phyloP scores from a whole-genome alignment of 2,329 filamentous ascomycete genomes.

The Trichoderma hamatum region DNA sequence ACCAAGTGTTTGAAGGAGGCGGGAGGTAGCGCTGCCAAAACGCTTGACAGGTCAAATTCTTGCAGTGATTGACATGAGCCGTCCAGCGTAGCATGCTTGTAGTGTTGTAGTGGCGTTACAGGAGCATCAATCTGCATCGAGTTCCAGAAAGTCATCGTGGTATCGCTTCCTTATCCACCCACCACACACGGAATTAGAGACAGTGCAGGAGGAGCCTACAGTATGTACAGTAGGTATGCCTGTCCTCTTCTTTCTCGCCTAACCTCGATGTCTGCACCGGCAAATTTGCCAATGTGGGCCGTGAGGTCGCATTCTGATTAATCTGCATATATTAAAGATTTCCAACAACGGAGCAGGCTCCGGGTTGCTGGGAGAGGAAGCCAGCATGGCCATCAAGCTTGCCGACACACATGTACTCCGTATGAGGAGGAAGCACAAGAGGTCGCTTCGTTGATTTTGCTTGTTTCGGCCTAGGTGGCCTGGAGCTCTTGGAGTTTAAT shows the following conservation, averaged over 20 bases:
- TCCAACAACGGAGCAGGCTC: slow-evolving; percentile 10
- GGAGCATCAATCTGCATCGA: not conserved
- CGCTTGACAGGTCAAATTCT: not conserved
- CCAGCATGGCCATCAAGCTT: not conserved
- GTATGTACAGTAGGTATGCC: not conserved
- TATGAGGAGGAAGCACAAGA: not conserved
- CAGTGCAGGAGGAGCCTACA: not conserved
- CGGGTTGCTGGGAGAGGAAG: not conserved
- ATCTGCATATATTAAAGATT: slow-evolving; percentile 10
- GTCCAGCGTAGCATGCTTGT: not conserved
- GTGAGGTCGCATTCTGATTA: slow-evolving; percentile 1
- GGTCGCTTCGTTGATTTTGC: slow-evolving; percentile 9
- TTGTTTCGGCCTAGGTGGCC: slow-evolving; percentile 13
- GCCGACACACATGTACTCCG: not conserved
- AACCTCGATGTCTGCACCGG: not conserved
- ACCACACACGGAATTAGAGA: slow-evolving; percentile 7
- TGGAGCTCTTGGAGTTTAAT: slow-evolving; percentile 8
- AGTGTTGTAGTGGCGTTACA: not conserved
- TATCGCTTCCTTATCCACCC: not conserved
- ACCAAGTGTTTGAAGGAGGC: not conserved
- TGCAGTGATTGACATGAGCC: slow-evolving; percentile 10
- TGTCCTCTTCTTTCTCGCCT: slow-evolving; percentile 4
- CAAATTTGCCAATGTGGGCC: slow-evolving; percentile 22
- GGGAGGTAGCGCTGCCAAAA: not conserved
- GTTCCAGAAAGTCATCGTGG: not conserved